Evolutionary conservation across 2,329 filamentous ascomycete species (phyloP).

Genomic region (Nothomitra cinnamomea): DNA sequence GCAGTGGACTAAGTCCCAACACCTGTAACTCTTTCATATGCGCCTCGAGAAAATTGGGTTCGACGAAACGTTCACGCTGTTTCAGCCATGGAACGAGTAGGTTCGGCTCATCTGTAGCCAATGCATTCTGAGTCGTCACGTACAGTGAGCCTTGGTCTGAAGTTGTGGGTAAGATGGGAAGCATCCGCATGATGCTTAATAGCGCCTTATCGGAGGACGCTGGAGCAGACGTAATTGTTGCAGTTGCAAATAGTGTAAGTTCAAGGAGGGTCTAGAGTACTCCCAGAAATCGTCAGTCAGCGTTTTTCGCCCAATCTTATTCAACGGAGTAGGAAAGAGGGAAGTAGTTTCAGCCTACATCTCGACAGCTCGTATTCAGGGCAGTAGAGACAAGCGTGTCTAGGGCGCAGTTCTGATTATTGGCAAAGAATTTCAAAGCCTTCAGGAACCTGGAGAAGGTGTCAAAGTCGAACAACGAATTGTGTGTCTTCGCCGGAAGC

Average conservation of each 20-base stretch:
- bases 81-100: background rate
- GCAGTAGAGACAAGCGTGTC: background rate
- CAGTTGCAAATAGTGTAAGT: no score
- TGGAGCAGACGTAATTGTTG: no score
- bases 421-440: background rate
- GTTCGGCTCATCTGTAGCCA: background rate
- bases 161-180: conserved; percentile 5
- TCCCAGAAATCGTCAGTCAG: no score
- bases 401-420: background rate
- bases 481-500: background rate
- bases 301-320: no score
- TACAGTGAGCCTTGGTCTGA: conserved; percentile 6
- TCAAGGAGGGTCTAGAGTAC: no score
- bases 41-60: background rate
- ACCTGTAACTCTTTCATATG: background rate
- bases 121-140: conserved; percentile 9
- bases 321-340: no score
- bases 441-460: background rate
- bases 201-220: no score
- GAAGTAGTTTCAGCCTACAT: no score
- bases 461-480: background rate
- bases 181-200: conserved; percentile 1
- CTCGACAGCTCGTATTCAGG: background rate
- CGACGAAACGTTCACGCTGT: background rate
- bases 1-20: background rate